Conservation (phyloP, 2,329 filamentous ascomycete genomes). For the Chaetomiaceae sp. region DNA sequence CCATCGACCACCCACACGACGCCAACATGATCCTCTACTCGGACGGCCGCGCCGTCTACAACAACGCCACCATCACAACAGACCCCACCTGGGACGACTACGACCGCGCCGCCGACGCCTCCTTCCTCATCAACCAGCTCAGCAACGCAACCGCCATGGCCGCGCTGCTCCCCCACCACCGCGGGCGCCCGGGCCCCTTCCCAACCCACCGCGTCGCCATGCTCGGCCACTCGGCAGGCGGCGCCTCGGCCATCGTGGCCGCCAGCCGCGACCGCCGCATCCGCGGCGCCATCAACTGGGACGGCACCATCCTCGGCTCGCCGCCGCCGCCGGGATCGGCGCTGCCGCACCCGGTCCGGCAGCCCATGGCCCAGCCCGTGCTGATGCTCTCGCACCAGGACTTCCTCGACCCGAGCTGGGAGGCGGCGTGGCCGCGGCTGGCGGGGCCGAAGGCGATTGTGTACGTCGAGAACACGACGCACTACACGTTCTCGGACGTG, state of each 20-base stretch:
- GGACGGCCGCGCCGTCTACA: conserved; percentile 4
- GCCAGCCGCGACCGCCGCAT: conserved; percentile 7
- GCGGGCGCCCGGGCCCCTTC: conserved; percentile 3
- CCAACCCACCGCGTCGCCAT: conserved; percentile 6
- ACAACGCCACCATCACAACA: conserved; percentile 3
- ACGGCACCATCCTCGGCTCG: conserved; percentile 7
- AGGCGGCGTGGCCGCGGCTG: conserved; percentile 4
- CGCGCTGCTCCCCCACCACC: background rate
- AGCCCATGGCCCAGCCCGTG: background rate
- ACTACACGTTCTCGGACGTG: conserved; percentile 8
- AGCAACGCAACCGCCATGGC: conserved; percentile 9
- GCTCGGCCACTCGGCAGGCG: conserved; percentile 8
- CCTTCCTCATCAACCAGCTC: conserved; percentile 8
- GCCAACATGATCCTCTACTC: conserved; percentile 8
- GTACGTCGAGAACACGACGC: conserved; percentile 6
- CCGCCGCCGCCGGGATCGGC: background rate
- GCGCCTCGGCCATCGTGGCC: conserved; percentile 1
- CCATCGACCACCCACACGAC: conserved; percentile 10
- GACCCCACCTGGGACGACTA: background rate
- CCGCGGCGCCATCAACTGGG: conserved; percentile 6
- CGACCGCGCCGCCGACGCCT: conserved; percentile 4
- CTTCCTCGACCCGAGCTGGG: background rate
- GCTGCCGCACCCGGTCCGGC: background rate
- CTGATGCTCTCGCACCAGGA: conserved; percentile 1
- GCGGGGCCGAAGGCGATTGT: conserved; percentile 2